A percentile compares a stretch with the other conserved stretches of the same genome.
phyloP scores from a whole-genome alignment of 202 grass and related monocot species.

The Saccharum hybrid region DNA sequence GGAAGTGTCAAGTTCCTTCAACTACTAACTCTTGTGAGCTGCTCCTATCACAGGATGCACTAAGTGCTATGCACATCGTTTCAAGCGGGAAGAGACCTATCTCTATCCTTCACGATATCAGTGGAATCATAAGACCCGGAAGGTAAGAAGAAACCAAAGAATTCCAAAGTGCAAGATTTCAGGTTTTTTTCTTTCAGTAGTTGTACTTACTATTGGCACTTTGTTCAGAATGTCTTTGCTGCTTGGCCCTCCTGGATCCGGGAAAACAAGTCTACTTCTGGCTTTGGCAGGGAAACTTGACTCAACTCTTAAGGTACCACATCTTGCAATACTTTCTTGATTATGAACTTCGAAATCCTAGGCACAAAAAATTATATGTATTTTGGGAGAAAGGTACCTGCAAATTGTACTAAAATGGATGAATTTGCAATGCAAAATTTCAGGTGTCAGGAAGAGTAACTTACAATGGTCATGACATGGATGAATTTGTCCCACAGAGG shows the following conservation, averaged over 20 bases:
- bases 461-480: conserved; percentile 91
- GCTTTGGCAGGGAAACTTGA: conserved; percentile 88
- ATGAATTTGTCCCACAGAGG: conserved; percentile 93
- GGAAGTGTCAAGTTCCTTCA: neutral
- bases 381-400: neutral
- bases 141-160: conserved; percentile 46
- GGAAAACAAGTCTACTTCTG: conserved; percentile 81
- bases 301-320: conserved; percentile 67
- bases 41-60: conserved; percentile 46
- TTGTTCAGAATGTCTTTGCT: conserved; percentile 75
- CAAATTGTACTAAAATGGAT: conserved; percentile 17
- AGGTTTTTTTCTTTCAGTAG: neutral
- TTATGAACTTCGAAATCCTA: neutral
- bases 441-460: conserved; percentile 81
- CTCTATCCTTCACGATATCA: conserved; percentile 85
- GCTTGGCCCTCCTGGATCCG: conserved; percentile 80
- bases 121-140: conserved; percentile 78
- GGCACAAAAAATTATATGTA: neutral
- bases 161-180: neutral
- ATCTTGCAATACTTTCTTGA: conserved; percentile 16
- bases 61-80: conserved; percentile 72
- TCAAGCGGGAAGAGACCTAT: conserved; percentile 72
- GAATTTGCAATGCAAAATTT: conserved; percentile 33
- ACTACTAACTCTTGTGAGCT: conserved; percentile 39
- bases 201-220: conserved; percentile 20